Conservation (phyloP, 1,139 yeast genomes). For the Kodamaea arcana region DNA sequence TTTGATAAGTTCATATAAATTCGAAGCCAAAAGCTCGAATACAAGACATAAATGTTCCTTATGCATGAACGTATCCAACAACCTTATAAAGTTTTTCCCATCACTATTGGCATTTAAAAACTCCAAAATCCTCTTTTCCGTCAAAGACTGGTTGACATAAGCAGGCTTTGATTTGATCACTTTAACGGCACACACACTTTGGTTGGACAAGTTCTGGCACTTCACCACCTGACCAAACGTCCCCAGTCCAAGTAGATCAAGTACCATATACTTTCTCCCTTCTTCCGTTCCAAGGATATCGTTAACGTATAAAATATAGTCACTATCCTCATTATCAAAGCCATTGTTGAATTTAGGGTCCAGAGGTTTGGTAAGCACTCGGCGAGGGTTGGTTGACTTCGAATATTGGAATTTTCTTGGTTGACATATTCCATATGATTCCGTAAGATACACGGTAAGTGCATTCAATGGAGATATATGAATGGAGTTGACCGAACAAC, state of each 20-base stretch:
- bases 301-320: constrained; percentile 89
- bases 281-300: constrained; percentile 89
- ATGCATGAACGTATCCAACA: constrained; percentile 88
- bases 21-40: constrained; percentile 83
- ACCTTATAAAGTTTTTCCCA: constrained; percentile 68
- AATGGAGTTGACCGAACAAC: constrained; percentile 75
- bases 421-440: constrained; percentile 82
- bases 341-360: constrained; percentile 83
- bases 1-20: constrained; percentile 83
- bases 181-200: constrained; percentile 89
- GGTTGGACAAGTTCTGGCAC: constrained; percentile 86
- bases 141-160: constrained; percentile 83
- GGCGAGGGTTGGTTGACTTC: constrained; percentile 79
- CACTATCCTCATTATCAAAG: constrained; percentile 81
- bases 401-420: constrained; percentile 79
- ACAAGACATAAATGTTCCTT: constrained; percentile 90
- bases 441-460: constrained; percentile 69
- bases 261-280: constrained; percentile 79
- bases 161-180: constrained; percentile 93
- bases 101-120: constrained; percentile 71
- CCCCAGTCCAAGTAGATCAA: constrained; percentile 92
- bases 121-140: constrained; percentile 86
- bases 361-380: constrained; percentile 90
- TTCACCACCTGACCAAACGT: constrained; percentile 98
- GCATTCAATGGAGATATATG: constrained; percentile 87